A percentile compares a stretch with the other conserved stretches of the same genome.
Evolutionary conservation across 2,329 filamentous ascomycete species (phyloP).

Genomic region (Fusarium hainanense): DNA sequence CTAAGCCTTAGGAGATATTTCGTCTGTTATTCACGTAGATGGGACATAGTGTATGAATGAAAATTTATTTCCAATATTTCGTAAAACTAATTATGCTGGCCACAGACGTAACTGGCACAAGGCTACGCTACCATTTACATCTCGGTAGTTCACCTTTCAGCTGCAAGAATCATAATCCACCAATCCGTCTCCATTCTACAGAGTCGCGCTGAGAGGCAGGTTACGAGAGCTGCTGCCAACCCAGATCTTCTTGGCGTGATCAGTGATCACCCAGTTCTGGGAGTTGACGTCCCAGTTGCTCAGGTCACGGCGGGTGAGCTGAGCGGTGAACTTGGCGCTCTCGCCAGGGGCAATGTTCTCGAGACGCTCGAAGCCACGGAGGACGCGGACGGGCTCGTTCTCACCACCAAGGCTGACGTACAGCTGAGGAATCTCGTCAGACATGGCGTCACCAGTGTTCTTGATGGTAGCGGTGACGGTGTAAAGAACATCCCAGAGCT

Average conservation of each 20-base stretch:
- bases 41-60: background rate
- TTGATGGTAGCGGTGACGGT: constrained; percentile 73
- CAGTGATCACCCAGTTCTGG: constrained; percentile 86
- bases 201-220: constrained; percentile 55
- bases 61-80: constrained; percentile 1
- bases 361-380: constrained; percentile 86
- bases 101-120: constrained; percentile 14
- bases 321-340: constrained; percentile 72
- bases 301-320: constrained; percentile 81
- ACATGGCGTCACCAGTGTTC: constrained; percentile 74
- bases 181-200: constrained; percentile 26
- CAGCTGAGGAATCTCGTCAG: constrained; percentile 80
- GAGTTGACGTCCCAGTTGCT: constrained; percentile 83
- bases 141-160: background rate
- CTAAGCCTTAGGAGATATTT: too few species aligned
- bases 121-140: constrained; percentile 1
- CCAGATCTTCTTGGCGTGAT: constrained; percentile 63
- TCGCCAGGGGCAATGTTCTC: constrained; percentile 74
- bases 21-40: too few species aligned
- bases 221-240: constrained; percentile 68
- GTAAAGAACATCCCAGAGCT: constrained; percentile 76
- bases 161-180: background rate
- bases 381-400: constrained; percentile 71
- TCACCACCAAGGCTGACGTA: constrained; percentile 85
- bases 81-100: constrained; percentile 16